Base-by-base conservation (phyloP, 352 stramenopile genomes). In the Phytophthora idaei region DNA sequence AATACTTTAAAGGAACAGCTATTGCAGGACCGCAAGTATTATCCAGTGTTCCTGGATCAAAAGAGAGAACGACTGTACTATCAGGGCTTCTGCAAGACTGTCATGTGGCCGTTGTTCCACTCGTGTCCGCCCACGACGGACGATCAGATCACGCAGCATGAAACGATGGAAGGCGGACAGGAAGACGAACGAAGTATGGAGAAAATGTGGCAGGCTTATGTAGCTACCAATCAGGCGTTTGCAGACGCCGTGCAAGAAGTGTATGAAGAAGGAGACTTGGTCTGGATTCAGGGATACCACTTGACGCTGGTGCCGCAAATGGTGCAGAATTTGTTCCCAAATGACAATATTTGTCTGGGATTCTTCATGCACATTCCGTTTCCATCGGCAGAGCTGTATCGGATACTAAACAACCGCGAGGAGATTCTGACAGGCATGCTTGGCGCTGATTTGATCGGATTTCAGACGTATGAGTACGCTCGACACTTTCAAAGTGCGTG, bases 321-420 rank as follows among this genome's bases (percentile, higher is more conserved):
- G 86, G 77, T 97, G 37, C 85, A 92, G 61, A 90, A 85, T 47
- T 62, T 94, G n/a, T 90, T 95, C 60, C 86, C 88, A 34, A 98
- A 98, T 68, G 89, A 98, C 70, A 86, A 95, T 57, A 80, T 93
- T 14, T 80, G 85, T 44, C 72, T 97, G 31, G 91, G 87, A 0
- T 97, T 83, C 65, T 97, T 97, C 67, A 82, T 97, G 76, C 91
- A 97, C 77, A 94, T 94, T 34, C 91, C 91, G 12, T 97, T 97
- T 52, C 91, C 91, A 37, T 96, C 89, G 9, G 93, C 86, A 9
- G 90, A 96, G 56, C 74, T 97, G 45, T 97, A 94, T 58, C 89
- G 92, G 17, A 96, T 97, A 51, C 66, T 97, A 48, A 94, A 94
- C 63, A 89, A 95, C 48, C 89, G 89, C 14, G 86, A 94, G 36